Base-by-base conservation (phyloP, 2,329 filamentous ascomycete genomes). In the Cladophialophora psammophila region DNA sequence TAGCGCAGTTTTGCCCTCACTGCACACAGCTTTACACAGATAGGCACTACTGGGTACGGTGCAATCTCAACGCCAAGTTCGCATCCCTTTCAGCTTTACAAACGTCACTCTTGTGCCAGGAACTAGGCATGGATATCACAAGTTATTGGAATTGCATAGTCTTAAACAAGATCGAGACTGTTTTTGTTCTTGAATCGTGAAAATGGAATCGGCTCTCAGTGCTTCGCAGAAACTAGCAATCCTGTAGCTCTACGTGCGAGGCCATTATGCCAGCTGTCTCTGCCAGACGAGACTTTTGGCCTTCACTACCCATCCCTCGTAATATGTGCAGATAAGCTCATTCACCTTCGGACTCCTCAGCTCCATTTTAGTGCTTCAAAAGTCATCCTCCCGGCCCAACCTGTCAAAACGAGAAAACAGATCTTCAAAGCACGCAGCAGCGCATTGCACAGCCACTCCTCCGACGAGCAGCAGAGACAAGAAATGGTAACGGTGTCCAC, bases 271-370 rank as follows among this genome's bases (percentile, higher is more conserved):
- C 40, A 12, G 45, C 45, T 50, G 45, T 20, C 18, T 26, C 45
- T 50, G 18, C 18, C 10, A 26, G n/a, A n/a, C 18, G 18, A 50
- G 18, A 5, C 45, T 10, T 50, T 50, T 26, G 6, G 45, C 8
- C 2, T 18, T 10, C 18, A 26, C 18, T 20, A 12, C 45, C 45
- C 10, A 50, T 26, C 45, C 15, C 18, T 50, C 45, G 18, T 50
- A 50, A 20, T 50, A 50, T 50, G 18, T 50, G 45, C 45, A 26
- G 18, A 50, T 50, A 50, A 26, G 45, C 18, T 50, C 45, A 10
- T 20, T 26, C 45, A 5, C 26, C 45, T 20, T 9, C 45, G 5
- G 18, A 18, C 45, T 26, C 20, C 45, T 12, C 18, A 50, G 42
- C 45, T 20, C 12, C 10, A 12, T 9, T 26, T 50, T 12, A 18